These are phyloP conservation scores for Pulveroboletus sp. DNA, from an alignment of 768 basidiomycete species.

Conservation along the genomic window DNA sequence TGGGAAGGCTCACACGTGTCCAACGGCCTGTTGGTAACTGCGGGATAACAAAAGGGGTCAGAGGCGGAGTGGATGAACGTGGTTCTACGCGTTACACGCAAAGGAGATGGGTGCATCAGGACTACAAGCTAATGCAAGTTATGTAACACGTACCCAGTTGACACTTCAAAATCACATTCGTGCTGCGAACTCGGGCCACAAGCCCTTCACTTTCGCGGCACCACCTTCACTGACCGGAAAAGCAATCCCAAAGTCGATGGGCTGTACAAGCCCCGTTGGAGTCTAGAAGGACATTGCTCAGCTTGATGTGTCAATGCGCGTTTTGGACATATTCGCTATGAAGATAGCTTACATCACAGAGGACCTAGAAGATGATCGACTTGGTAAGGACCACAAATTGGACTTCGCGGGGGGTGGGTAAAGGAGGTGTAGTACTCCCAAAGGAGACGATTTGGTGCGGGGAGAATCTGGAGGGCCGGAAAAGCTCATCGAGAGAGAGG, in stretches of 20 bases:
- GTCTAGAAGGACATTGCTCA: conserved; percentile 74
- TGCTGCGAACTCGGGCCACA: conserved; percentile 63
- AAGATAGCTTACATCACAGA: conserved; percentile 65
- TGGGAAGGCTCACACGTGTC: conserved; percentile 62
- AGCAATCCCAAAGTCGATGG: conserved; percentile 87
- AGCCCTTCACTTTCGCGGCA: conserved; percentile 36
- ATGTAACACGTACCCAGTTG: conserved; percentile 64
- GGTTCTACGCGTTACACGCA: too few species aligned
- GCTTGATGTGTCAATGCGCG: conserved; percentile 88
- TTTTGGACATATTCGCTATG: conserved; percentile 51
- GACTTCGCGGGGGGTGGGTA: conserved; percentile 9
- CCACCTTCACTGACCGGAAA: conserved; percentile 32
- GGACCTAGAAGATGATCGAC: conserved; percentile 65
- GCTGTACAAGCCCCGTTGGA: conserved; percentile 54
- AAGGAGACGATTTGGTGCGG: conserved; percentile 19
- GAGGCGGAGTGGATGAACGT: conserved; percentile 40
- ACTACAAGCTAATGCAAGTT: not conserved
- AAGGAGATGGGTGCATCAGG: not conserved
- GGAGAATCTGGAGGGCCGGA: conserved; percentile 34
- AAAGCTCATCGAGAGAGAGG: conserved; percentile 47
- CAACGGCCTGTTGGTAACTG: conserved; percentile 31
- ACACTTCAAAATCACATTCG: conserved; percentile 81
- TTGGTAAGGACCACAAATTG: conserved; percentile 51
- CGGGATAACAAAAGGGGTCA: conserved; percentile 28
- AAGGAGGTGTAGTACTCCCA: conserved; percentile 2